Percentiles rank a stretch among this genome's conserved stretches.
Conservation (phyloP, 2,329 filamentous ascomycete genomes). For the Neoscytalidium dimidiatum region DNA sequence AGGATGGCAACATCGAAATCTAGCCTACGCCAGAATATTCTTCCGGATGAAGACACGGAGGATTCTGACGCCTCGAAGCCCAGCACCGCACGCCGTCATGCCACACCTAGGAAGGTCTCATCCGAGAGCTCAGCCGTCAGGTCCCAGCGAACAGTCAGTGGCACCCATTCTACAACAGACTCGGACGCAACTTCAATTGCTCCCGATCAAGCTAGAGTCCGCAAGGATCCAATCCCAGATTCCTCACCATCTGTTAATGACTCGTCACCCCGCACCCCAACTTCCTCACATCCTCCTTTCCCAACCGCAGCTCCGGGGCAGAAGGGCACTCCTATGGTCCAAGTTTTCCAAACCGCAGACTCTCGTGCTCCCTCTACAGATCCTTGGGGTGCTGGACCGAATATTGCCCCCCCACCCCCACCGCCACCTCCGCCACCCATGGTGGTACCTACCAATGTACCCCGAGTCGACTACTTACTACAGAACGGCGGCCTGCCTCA, state of each 20-base stretch:
- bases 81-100: slow-evolving; percentile 37
- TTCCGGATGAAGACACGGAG: slow-evolving; percentile 40
- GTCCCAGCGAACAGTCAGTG: slow-evolving; percentile 40
- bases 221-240: slow-evolving; percentile 34
- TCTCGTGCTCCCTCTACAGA: slow-evolving; percentile 37
- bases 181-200: slow-evolving; percentile 50
- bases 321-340: slow-evolving; percentile 41
- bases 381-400: slow-evolving; percentile 46
- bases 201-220: slow-evolving; percentile 37
- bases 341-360: slow-evolving; percentile 47
- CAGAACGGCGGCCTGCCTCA: slow-evolving; percentile 81
- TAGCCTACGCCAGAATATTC: slow-evolving; percentile 44
- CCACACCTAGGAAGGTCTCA: slow-evolving; percentile 17
- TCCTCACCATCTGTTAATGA: slow-evolving; percentile 43
- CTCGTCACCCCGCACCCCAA: slow-evolving; percentile 50
- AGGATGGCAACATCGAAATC: slow-evolving; percentile 44
- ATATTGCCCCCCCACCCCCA: slow-evolving; percentile 62
- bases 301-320: slow-evolving; percentile 35
- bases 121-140: slow-evolving; percentile 27
- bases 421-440: slow-evolving; percentile 74
- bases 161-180: slow-evolving; percentile 44
- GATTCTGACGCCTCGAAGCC: slow-evolving; percentile 44
- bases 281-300: slow-evolving; percentile 39
- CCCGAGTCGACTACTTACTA: slow-evolving; percentile 87
- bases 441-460: slow-evolving; percentile 65